Evolutionary conservation across 768 basidiomycete genomes (phyloP).

Genomic region (Thelephora ganbajun): DNA sequence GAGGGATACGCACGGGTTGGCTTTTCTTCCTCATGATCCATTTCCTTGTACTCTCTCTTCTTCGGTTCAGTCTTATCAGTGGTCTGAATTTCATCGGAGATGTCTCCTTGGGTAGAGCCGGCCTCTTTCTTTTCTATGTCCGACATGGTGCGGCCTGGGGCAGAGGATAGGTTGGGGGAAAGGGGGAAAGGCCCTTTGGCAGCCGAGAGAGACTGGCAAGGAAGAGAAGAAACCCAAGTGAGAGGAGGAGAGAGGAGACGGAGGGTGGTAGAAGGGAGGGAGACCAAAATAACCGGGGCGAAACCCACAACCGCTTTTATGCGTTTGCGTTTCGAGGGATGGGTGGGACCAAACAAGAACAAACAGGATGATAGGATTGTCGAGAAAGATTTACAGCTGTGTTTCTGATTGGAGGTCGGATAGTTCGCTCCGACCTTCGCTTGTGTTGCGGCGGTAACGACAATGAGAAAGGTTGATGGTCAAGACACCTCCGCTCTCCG

Average conservation of each 20-base stretch:
- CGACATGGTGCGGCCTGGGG: slow-evolving; percentile 18
- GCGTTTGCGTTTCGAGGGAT: background rate
- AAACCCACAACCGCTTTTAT: background rate
- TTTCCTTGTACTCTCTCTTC: slow-evolving; percentile 83
- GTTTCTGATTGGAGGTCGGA: no score
- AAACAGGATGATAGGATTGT: no score
- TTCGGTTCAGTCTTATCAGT: slow-evolving; percentile 23
- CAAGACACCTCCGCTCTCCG: no score
- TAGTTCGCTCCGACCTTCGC: no score
- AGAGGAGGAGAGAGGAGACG: slow-evolving; percentile 6
- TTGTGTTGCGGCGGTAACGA: no score
- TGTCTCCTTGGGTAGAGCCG: slow-evolving; percentile 25
- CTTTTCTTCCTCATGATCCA: slow-evolving; percentile 48
- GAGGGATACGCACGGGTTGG: slow-evolving; percentile 42
- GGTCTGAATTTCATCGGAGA: slow-evolving; percentile 24
- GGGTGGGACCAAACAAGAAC: no score
- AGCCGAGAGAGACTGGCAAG: slow-evolving; percentile 10
- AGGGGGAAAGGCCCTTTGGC: slow-evolving; percentile 7
- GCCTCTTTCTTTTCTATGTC: slow-evolving; percentile 52
- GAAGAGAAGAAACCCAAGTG: slow-evolving; percentile 13
- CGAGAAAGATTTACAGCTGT: no score
- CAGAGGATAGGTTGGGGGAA: slow-evolving; percentile 11
- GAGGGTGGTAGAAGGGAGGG: background rate
- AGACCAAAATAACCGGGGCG: background rate
- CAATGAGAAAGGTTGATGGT: no score